These are phyloP conservation scores for Eimeria falciformis DNA, from an alignment of 169 alveolate species.

Conservation along the genomic window DNA sequence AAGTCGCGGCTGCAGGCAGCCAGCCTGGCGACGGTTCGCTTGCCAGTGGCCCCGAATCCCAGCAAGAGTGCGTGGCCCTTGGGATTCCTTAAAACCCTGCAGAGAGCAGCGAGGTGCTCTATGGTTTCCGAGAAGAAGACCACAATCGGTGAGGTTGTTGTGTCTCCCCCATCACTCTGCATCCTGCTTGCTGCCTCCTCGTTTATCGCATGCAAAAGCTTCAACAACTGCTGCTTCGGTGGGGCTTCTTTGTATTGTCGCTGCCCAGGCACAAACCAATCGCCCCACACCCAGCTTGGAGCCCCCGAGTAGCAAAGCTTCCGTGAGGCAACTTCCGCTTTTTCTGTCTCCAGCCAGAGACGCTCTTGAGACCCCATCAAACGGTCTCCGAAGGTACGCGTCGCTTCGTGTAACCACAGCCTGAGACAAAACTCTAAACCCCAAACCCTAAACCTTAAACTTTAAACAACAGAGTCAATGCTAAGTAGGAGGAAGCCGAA, in stretches of 20 bases:
- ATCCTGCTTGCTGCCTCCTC: not conserved
- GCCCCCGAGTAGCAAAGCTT: conserved; percentile 11
- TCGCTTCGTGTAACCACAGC: conserved; percentile 96
- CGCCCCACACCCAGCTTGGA: conserved; percentile 8
- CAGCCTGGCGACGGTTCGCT: conserved; percentile 93
- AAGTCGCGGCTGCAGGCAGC: conserved; percentile 91
- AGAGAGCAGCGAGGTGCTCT: conserved; percentile 94
- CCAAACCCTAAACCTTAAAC: conserved; percentile 10
- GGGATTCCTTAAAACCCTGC: conserved; percentile 93
- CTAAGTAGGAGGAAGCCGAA: not conserved
- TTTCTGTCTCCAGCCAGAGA: conserved; percentile 83
- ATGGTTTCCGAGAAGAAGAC: conserved; percentile 96
- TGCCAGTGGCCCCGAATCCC: conserved; percentile 99
- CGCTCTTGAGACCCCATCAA: conserved; percentile 91
- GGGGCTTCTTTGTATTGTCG: not conserved
- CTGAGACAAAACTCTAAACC: conserved; percentile 76
- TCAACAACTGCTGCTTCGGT: conserved; percentile 31
- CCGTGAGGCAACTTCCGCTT: not conserved
- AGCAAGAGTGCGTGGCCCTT: conserved; percentile 95
- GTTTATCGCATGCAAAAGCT: not conserved
- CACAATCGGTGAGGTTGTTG: conserved; percentile 75
- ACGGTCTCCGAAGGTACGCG: conserved; percentile 95
- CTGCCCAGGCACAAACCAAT: conserved; percentile 91
- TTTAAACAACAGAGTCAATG: not conserved
- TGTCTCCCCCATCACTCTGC: not conserved